These are phyloP conservation scores for Gossypium longicalyx DNA, from an alignment of 345 rosid genomes.

Conservation along the genomic window DNA sequence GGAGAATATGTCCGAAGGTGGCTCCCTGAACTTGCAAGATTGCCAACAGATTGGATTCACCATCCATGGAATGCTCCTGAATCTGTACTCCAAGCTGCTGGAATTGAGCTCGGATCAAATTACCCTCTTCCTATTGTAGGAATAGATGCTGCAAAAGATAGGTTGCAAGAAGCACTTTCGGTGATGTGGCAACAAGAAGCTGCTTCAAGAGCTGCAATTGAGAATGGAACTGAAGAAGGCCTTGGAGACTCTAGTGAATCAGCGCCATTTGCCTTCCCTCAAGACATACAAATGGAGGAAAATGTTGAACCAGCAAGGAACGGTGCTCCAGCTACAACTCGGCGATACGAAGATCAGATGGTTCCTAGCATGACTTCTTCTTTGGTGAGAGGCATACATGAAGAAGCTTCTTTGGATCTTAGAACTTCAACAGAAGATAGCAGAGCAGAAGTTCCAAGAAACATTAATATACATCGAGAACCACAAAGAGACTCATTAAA, in stretches of 20 bases:
- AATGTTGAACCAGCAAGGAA: slow-evolving; percentile 50
- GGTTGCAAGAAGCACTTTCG: slow-evolving; percentile 81
- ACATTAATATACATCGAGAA: slow-evolving; percentile 48
- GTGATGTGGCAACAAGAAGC: slow-evolving; percentile 96
- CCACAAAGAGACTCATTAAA: slow-evolving; percentile 40
- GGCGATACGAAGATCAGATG: slow-evolving; percentile 91
- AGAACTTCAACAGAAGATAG: slow-evolving; percentile 47
- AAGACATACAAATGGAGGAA: slow-evolving; percentile 68
- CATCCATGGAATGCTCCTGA: slow-evolving; percentile 99
- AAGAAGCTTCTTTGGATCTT: slow-evolving; percentile 59
- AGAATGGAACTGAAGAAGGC: slow-evolving; percentile 95
- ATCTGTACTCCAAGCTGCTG: slow-evolving; percentile 90
- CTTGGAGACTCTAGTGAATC: slow-evolving; percentile 86
- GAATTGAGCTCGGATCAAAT: slow-evolving; percentile 94
- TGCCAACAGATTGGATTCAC: slow-evolving; percentile 99
- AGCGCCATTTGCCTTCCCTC: slow-evolving; percentile 69
- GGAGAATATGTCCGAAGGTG: slow-evolving; percentile 96
- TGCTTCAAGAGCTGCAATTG: slow-evolving; percentile 88
- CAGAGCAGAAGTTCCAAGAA: slow-evolving; percentile 89
- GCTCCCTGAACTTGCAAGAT: slow-evolving; percentile 97
- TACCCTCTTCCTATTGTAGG: slow-evolving; percentile 85
- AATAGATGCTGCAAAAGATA: slow-evolving; percentile 73
- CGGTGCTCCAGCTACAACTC: slow-evolving; percentile 33
- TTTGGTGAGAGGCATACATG: slow-evolving; percentile 64
- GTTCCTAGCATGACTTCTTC: slow-evolving; percentile 92